Percentiles rank a stretch among this genome's conserved stretches.
Conservation (phyloP, 2,329 filamentous ascomycete species). For the Hypoxylon sp. region DNA sequence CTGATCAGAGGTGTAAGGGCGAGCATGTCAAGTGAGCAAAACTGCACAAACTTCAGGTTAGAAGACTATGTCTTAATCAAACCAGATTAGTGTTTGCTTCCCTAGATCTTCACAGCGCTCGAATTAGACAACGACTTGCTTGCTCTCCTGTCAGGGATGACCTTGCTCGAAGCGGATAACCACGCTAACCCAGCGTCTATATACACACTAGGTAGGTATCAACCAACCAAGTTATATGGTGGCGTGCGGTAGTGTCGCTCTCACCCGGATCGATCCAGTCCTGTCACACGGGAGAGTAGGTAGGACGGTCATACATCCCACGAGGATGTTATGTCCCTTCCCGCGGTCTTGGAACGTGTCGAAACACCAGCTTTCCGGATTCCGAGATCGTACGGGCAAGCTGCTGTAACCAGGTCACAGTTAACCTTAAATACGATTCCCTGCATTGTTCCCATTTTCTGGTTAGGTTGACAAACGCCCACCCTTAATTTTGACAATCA, state of each 20-base stretch:
- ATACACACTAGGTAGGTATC: conserved; percentile 1
- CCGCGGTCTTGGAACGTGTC: conserved; percentile 36
- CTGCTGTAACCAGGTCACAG: conserved; percentile 1
- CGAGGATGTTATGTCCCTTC: conserved; percentile 31
- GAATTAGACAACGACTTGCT: conserved; percentile 29
- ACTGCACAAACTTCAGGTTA: conserved; percentile 5
- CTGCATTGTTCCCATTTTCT: not conserved
- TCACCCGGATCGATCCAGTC: conserved; percentile 23
- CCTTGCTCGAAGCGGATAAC: conserved; percentile 32
- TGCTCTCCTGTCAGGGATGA: conserved; percentile 20
- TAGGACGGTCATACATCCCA: conserved; percentile 32
- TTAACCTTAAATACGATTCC: conserved; percentile 1
- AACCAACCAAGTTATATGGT: conserved; percentile 7
- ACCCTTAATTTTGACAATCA: conserved; percentile 11
- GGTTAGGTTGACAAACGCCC: conserved; percentile 5
- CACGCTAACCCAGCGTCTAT: conserved; percentile 21
- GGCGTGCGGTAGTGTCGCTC: conserved; percentile 6
- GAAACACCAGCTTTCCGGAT: conserved; percentile 45
- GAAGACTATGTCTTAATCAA: conserved; percentile 3
- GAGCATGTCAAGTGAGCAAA: not conserved
- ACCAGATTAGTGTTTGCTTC: conserved; percentile 11
- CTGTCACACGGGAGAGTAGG: conserved; percentile 23
- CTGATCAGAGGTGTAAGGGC: not conserved
- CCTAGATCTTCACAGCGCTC: conserved; percentile 6
- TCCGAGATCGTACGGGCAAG: conserved; percentile 38